Evolutionary conservation across 305 asterid genomes (phyloP), one percentile per base, ranked within the genome.

Genomic region (Fraxinus floribunda): DNA sequence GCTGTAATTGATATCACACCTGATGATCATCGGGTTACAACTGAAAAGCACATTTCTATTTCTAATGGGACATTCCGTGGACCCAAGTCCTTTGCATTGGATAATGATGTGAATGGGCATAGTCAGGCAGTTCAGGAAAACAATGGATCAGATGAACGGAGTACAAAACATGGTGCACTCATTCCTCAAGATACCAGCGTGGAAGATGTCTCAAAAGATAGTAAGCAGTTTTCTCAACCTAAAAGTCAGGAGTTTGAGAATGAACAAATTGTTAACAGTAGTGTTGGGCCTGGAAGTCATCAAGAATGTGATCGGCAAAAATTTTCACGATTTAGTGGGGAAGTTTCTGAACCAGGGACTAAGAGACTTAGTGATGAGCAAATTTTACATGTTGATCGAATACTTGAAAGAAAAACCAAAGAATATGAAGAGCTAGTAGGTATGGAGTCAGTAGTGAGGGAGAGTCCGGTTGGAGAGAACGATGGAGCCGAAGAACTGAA

Each of bases 1-100:
- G 81, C 39, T 46, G 79, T 30, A 66, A 83, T 88, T 9, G 81
- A 71, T 76, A 34, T 64, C 79, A 4, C 64, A 29, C 85, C 91
- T 71, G 49, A 75, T 44, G 83, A 83, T 73, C 66, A 38, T 82
- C 88, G 75, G 66, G 72, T 52, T 83, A 60, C 81, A 84, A 75
- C 79, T 62, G 88, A 84, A 79, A 90, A 85, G 73, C 80, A 62
- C 78, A 80, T 80, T 83, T 83, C 87, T 32, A 85, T 80, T 78
- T 79, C 88, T 38, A 77, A 73, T n/a, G 68, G 34, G 38, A 78
- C 52, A 39, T 62, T 80, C 41, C 57, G 38, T 87, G 91, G 78
- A 80, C 76, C 86, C 41, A 82, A 78, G 84, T 68, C 86, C 75
- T 80, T 81, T 81, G 83, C 80, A 22, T 39, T 66, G 83, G 85